Percentiles rank a stretch among this genome's conserved stretches.
Evolutionary conservation across 177 flowering plant species (phyloP).

Genomic region (Tripterygium wilfordii): DNA sequence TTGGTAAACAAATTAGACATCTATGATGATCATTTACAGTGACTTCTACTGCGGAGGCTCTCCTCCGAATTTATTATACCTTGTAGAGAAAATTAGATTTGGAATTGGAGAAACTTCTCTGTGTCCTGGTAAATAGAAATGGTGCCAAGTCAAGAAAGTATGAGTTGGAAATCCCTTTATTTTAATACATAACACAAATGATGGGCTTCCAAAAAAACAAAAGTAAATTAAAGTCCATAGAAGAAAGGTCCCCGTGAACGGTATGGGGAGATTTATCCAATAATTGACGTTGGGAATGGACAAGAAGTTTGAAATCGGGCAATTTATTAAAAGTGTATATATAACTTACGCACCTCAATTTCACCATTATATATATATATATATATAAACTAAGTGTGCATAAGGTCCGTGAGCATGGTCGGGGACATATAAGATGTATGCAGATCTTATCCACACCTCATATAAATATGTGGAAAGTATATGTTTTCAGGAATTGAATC

Average conservation of each 20-base stretch:
- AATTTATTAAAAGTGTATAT: background rate
- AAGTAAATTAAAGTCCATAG: background rate
- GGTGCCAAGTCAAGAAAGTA: background rate
- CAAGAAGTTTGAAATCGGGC: slow-evolving; percentile 3
- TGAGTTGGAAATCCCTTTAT: slow-evolving; percentile 1
- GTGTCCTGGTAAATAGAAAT: background rate
- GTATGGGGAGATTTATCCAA: slow-evolving; percentile 7
- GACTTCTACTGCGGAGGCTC: too few species aligned
- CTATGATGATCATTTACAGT: too few species aligned
- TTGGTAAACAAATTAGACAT: too few species aligned
- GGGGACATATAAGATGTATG: too few species aligned
- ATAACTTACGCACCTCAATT: too few species aligned
- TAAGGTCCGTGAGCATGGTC: too few species aligned
- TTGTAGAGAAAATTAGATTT: background rate
- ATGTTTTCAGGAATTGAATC: too few species aligned
- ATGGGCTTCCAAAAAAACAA: slow-evolving; percentile 1
- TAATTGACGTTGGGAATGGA: slow-evolving; percentile 11
- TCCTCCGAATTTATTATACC: too few species aligned
- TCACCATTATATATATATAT: too few species aligned
- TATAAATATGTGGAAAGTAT: too few species aligned
- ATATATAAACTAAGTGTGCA: too few species aligned
- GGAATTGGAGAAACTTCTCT: background rate
- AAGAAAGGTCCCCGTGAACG: slow-evolving; percentile 2
- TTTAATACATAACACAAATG: background rate
- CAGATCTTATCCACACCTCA: too few species aligned